phyloP scores from a whole-genome alignment of 2,329 filamentous ascomycete species.

The Fusarium sp. region DNA sequence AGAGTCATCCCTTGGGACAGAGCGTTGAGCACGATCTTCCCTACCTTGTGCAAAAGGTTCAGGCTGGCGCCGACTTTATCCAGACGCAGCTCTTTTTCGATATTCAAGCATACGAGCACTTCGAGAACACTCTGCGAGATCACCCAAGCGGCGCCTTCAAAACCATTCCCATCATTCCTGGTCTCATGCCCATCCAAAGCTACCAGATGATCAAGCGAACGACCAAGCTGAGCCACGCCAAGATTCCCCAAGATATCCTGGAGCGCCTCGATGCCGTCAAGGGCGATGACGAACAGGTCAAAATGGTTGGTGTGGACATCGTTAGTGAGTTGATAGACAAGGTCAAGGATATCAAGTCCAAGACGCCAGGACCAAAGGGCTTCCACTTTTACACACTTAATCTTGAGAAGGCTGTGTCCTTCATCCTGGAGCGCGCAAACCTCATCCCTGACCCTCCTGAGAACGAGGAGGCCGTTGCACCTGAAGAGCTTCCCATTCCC shows the following conservation, averaged over 20 bases:
- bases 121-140: constrained; percentile 79
- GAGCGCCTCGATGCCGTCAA: constrained; percentile 77
- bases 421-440: constrained; percentile 86
- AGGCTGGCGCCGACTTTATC: constrained; percentile 94
- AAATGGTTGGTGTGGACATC: constrained; percentile 82
- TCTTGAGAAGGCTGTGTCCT: constrained; percentile 93
- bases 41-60: constrained; percentile 88
- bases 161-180: constrained; percentile 88
- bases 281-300: constrained; percentile 83
- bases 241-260: constrained; percentile 77
- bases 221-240: constrained; percentile 92
- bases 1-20: constrained; percentile 79
- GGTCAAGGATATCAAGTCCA: constrained; percentile 73
- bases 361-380: constrained; percentile 72
- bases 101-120: constrained; percentile 80
- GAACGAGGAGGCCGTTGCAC: constrained; percentile 63
- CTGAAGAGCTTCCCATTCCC: constrained; percentile 53
- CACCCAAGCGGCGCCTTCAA: constrained; percentile 89
- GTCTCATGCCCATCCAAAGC: constrained; percentile 96
- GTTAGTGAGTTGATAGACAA: constrained; percentile 84
- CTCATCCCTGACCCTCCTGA: constrained; percentile 76
- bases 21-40: constrained; percentile 83
- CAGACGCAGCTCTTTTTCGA: constrained; percentile 99
- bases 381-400: constrained; percentile 99
- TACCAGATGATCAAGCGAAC: constrained; percentile 95